Percentiles rank a stretch among this genome's conserved stretches.
These are phyloP conservation scores for Claviceps pusilla DNA, from an alignment of 2,329 filamentous ascomycete species.

Conservation along the genomic window DNA sequence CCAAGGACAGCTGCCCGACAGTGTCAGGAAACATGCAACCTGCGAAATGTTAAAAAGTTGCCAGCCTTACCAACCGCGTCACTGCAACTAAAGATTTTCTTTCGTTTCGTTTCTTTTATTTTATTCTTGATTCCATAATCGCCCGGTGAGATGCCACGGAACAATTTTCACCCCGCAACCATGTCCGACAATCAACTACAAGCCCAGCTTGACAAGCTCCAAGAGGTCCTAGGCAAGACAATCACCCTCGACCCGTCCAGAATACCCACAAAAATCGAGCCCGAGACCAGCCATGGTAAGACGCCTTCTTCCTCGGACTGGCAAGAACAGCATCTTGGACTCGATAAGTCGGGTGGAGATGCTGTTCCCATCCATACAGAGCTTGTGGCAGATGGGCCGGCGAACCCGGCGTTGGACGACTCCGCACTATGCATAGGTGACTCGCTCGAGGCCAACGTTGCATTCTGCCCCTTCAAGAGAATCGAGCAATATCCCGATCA, in stretches of 20 bases:
- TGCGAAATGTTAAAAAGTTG: not conserved
- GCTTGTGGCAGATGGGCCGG: not conserved
- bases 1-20: conserved; percentile 1
- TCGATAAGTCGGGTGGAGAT: not conserved
- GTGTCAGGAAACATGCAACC: not conserved
- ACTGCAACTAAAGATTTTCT: not conserved
- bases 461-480: conserved; percentile 36
- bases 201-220: conserved; percentile 6
- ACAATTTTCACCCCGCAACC: not conserved
- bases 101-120: not conserved
- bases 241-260: conserved; percentile 3
- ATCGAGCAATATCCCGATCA: conserved; percentile 43
- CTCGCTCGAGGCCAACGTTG: conserved; percentile 11
- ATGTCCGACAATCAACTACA: conserved; percentile 5
- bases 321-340: not conserved
- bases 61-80: not conserved
- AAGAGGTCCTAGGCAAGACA: conserved; percentile 6
- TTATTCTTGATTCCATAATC: not conserved
- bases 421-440: conserved; percentile 13
- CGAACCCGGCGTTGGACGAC: conserved; percentile 9
- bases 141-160: not conserved
- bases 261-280: not conserved
- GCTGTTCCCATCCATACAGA: not conserved
- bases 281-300: not conserved
- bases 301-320: not conserved